A percentile compares a stretch with the other conserved stretches of the same genome.
Conservation (phyloP, 257 asterid genomes). For the Rubia yunnanensis region DNA sequence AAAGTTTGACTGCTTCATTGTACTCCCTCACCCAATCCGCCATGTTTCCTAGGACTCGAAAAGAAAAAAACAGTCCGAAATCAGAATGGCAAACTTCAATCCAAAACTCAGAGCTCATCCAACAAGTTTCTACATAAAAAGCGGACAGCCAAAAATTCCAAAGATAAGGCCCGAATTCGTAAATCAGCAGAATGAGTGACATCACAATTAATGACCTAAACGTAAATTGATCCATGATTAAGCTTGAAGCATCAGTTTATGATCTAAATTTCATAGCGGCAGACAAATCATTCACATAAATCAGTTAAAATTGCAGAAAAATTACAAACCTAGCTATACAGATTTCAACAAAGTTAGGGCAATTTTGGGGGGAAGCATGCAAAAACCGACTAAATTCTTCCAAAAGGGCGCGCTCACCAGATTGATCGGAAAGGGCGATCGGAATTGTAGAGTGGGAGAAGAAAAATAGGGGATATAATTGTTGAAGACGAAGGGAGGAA, state of each 20-base stretch:
- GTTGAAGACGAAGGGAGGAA: background rate
- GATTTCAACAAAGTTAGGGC: background rate
- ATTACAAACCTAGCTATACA: background rate
- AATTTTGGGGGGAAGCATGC: slow-evolving; percentile 2
- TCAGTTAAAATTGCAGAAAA: background rate
- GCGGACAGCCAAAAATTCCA: background rate
- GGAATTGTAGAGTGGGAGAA: slow-evolving; percentile 3
- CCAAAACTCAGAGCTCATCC: background rate
- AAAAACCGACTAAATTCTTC: background rate
- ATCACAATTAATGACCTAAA: background rate
- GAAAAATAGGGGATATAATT: background rate
- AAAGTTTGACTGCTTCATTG: slow-evolving; percentile 78
- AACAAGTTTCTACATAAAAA: background rate
- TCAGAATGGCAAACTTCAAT: background rate
- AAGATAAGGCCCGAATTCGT: background rate
- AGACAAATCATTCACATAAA: background rate
- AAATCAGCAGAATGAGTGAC: background rate
- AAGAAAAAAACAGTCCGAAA: background rate
- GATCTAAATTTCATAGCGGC: background rate
- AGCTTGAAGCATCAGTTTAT: background rate
- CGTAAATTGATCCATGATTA: slow-evolving; percentile 1
- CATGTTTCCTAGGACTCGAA: slow-evolving; percentile 35
- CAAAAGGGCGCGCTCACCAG: background rate
- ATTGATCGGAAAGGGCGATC: slow-evolving; percentile 5
- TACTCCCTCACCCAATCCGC: slow-evolving; percentile 97